Conservation (phyloP, 1,284 basidiomycete genomes). For the Melampsora abietis-canadensis region DNA sequence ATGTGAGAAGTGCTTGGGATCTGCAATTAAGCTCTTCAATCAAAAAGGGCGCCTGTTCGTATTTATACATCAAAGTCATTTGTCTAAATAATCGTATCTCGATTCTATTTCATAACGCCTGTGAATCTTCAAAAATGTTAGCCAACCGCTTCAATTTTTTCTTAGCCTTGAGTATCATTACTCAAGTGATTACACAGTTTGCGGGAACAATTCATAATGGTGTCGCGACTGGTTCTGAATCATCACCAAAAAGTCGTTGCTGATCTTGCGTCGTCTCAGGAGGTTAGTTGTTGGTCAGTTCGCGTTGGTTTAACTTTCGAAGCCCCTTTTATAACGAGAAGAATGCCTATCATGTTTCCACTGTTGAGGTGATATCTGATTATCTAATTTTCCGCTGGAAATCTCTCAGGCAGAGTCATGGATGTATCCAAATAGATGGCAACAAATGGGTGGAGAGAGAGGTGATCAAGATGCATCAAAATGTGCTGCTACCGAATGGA, state of each 20-base stretch:
- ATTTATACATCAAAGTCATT: too few relatives aligned
- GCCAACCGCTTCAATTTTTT: background rate
- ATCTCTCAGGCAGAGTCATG: constrained; percentile 58
- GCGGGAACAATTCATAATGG: background rate
- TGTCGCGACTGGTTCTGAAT: background rate
- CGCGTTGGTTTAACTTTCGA: background rate
- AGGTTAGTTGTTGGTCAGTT: constrained; percentile 37
- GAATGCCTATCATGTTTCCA: too few relatives aligned
- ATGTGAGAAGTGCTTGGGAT: too few relatives aligned
- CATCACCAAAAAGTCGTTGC: too few relatives aligned
- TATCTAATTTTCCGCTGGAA: constrained; percentile 57
- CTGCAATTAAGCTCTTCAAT: too few relatives aligned
- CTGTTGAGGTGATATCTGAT: background rate
- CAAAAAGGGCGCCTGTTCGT: too few relatives aligned
- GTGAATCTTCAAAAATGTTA: background rate
- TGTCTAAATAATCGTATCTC: too few relatives aligned
- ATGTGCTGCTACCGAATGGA: constrained; percentile 64
- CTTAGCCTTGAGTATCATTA: background rate
- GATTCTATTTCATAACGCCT: too few relatives aligned
- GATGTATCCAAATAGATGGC: constrained; percentile 70
- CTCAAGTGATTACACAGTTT: background rate
- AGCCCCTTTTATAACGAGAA: too few relatives aligned
- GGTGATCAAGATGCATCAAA: constrained; percentile 59
- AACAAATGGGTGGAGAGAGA: constrained; percentile 63
- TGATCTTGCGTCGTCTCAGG: background rate